Evolutionary conservation across 768 basidiomycete genomes (phyloP).

Genomic region (Tylopilus sp.): DNA sequence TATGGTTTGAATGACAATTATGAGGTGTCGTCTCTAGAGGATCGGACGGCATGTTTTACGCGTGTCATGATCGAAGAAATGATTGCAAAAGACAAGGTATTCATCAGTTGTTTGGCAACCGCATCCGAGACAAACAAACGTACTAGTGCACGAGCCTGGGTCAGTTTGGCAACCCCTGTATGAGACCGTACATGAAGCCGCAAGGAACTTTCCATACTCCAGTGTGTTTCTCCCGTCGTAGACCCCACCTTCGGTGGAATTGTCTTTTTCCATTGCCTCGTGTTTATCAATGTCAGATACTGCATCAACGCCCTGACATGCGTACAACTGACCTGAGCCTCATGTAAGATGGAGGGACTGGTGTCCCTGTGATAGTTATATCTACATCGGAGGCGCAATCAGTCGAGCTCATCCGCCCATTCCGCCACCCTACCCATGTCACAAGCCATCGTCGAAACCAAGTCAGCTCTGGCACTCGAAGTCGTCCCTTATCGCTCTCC

Average conservation of each 20-base stretch:
- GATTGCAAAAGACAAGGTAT: neutral
- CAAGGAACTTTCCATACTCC: slow-evolving; percentile 21
- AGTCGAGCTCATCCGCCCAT: slow-evolving; percentile 13
- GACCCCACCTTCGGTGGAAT: neutral
- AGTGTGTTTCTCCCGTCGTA: neutral
- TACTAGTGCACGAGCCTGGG: slow-evolving; percentile 8
- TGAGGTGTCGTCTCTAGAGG: neutral
- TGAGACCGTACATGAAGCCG: slow-evolving; percentile 6
- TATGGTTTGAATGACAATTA: slow-evolving; percentile 17
- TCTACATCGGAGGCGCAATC: slow-evolving; percentile 22
- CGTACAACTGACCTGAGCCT: slow-evolving; percentile 28
- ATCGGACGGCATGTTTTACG: slow-evolving; percentile 17
- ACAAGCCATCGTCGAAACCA: slow-evolving; percentile 19
- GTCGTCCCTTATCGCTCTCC: slow-evolving; percentile 28
- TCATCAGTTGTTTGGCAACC: slow-evolving; percentile 1
- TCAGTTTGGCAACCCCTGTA: slow-evolving; percentile 2
- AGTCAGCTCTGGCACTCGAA: slow-evolving; percentile 30
- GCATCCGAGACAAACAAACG: slow-evolving; percentile 16
- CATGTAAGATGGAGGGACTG: slow-evolving; percentile 19
- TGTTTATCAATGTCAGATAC: slow-evolving; percentile 21
- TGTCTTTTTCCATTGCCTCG: slow-evolving; percentile 17
- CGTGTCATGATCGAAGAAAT: slow-evolving; percentile 15
- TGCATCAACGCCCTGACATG: slow-evolving; percentile 22
- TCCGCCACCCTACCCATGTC: slow-evolving; percentile 24
- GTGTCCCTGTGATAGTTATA: slow-evolving; percentile 22